Evolutionary conservation across 169 alveolate genomes (phyloP), one percentile per base, ranked within the genome.

Genomic region (Neospora caninum): DNA sequence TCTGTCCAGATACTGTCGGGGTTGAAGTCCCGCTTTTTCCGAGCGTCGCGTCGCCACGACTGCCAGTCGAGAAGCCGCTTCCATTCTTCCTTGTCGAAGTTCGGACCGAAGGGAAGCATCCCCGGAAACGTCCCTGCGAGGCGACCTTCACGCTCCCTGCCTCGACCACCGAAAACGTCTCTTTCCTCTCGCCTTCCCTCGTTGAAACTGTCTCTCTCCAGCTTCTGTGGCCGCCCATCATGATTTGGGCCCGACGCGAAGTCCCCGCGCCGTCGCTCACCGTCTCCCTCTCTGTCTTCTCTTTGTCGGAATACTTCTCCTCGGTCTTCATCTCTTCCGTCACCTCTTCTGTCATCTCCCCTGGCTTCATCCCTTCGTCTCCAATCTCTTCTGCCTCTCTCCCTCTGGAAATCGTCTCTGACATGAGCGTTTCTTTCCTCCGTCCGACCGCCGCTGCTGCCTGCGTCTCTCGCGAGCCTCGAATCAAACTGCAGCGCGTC

Each of bases 61-160:
- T 88, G 82, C 84, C 93, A 67, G 39, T 64, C 86, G 67, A 54
- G 38, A 34, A 88, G 58, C 25, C 84, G 54, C 93, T 0, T 27
- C 84, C 86, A 88, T 38, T 88, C 86, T 7, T 41, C 67, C 20
- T 67, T 64, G 34, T 54, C 86, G 43, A 29, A 22, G 36, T 88
- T 34, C 86, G 93, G 82, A 0, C 84, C 84, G 9, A 67, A 39
- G 31, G 84, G 86, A 13, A 67, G 64, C 0, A 22, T 38, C 13
- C 93, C 84, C 25, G 84, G 84, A 43, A 88, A 64, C 18, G 49
- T 43, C 22, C 86, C 73, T 64, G 34, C 86, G 41, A 10, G 41
- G 2, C 43, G 39, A n/a, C 45, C 86, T 18, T 38, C 86, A 1
- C 73, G 73, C 73, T 64, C 73, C 20, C 73, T 22, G 73, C 34